These are phyloP conservation scores for Fusarium sp. DNA, from an alignment of 2,329 filamentous ascomycete species.

Conservation along the genomic window DNA sequence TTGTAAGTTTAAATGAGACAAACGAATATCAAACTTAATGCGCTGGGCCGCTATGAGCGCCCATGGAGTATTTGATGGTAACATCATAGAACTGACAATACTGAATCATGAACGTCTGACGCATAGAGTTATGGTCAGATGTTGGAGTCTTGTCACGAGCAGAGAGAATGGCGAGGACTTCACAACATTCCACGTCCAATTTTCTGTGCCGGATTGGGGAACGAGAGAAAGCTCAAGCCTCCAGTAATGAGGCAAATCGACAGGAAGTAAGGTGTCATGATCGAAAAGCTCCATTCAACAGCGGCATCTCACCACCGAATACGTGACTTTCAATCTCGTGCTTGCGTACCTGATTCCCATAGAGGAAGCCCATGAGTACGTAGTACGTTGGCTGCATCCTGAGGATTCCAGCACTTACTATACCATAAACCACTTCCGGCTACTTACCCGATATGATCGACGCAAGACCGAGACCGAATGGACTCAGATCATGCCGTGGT, in stretches of 20 bases:
- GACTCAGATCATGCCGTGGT: conserved; percentile 16
- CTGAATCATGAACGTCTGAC: neutral
- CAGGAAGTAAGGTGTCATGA: conserved; percentile 5
- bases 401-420: conserved; percentile 3
- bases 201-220: neutral
- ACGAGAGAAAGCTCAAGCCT: neutral
- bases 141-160: neutral
- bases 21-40: neutral
- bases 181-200: neutral
- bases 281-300: conserved; percentile 1
- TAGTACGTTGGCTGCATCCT: neutral
- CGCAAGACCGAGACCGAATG: conserved; percentile 2
- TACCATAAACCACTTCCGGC: neutral
- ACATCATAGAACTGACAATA: neutral
- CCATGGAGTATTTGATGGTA: neutral
- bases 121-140: neutral
- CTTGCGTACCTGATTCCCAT: neutral
- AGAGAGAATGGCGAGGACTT: conserved; percentile 7
- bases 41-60: neutral
- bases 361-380: neutral
- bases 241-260: neutral
- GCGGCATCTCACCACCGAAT: neutral
- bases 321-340: conserved; percentile 2
- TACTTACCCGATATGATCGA: conserved; percentile 3
- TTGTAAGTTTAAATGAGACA: neutral